These are phyloP conservation scores for Fusarium sp. DNA, from an alignment of 2,329 filamentous ascomycete species.

Conservation along the genomic window DNA sequence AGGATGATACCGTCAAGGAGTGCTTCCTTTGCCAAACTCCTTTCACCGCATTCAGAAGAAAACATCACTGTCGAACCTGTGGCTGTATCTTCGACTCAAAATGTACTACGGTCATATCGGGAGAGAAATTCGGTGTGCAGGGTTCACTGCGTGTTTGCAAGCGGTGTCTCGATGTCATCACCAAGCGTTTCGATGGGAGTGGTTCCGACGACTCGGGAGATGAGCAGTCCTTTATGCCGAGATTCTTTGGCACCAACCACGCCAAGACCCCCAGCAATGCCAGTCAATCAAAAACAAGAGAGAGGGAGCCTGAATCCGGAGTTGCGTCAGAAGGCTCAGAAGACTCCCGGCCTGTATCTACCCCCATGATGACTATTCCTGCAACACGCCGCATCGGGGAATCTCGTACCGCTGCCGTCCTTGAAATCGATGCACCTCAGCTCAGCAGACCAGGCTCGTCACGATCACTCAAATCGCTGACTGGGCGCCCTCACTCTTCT, in stretches of 20 bases:
- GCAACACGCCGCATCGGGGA: conserved; percentile 75
- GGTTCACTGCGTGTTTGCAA: conserved; percentile 91
- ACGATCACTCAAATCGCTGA: conserved; percentile 82
- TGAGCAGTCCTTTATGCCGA: conserved; percentile 76
- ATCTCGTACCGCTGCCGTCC: conserved; percentile 84
- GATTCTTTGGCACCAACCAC: conserved; percentile 69
- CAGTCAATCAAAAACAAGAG: conserved; percentile 52
- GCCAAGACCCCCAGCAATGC: conserved; percentile 54
- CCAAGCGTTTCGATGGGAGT: conserved; percentile 88
- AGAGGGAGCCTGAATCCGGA: conserved; percentile 55
- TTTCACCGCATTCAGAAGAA: conserved; percentile 93
- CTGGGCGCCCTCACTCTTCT: conserved; percentile 80
- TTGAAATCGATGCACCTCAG: conserved; percentile 89
- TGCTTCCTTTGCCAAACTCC: conserved; percentile 92
- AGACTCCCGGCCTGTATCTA: conserved; percentile 67
- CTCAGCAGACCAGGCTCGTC: conserved; percentile 94
- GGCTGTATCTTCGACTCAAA: conserved; percentile 99
- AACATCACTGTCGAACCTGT: conserved; percentile 95
- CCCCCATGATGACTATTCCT: conserved; percentile 78
- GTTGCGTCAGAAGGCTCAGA: conserved; percentile 57
- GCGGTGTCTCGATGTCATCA: conserved; percentile 90
- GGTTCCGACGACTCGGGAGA: conserved; percentile 88
- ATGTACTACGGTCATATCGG: conserved; percentile 92
- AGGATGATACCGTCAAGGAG: conserved; percentile 96
- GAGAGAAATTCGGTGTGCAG: conserved; percentile 86